Evolutionary conservation across 805 yeast species (phyloP).

Genomic region (Cyberlindnera sargentensis): DNA sequence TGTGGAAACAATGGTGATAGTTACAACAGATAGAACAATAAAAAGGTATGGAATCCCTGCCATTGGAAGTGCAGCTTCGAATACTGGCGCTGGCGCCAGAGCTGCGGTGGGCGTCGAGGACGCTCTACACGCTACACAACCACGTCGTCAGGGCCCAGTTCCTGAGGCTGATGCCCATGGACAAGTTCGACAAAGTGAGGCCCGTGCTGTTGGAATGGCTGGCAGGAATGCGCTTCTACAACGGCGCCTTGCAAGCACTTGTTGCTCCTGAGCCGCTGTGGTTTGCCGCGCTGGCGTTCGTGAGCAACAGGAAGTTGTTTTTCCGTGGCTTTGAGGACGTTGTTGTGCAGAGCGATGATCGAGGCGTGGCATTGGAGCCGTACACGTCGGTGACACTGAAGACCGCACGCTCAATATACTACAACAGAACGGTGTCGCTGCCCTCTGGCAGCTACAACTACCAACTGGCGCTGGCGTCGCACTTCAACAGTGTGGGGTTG

Average conservation of each 20-base stretch:
- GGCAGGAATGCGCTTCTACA: constrained; percentile 24
- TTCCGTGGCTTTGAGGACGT: constrained; percentile 33
- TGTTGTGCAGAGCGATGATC: constrained; percentile 19
- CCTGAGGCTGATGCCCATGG: constrained; percentile 11
- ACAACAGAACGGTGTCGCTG: constrained; percentile 4
- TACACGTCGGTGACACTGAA: background rate
- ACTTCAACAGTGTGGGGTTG: constrained; percentile 30
- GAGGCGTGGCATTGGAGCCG: background rate
- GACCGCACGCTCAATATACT: constrained; percentile 6
- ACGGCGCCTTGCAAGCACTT: constrained; percentile 31
- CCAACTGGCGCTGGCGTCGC: constrained; percentile 12
- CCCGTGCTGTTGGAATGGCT: constrained; percentile 2
- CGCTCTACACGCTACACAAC: constrained; percentile 44
- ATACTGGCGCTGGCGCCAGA: constrained; percentile 29
- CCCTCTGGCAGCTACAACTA: constrained; percentile 18
- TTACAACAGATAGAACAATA: background rate
- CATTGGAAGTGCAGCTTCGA: constrained; percentile 36
- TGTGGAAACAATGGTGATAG: background rate
- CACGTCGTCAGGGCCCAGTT: constrained; percentile 37
- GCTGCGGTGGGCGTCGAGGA: constrained; percentile 31
- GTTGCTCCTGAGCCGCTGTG: constrained; percentile 28
- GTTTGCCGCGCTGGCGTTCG: constrained; percentile 43
- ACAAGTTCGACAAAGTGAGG: background rate
- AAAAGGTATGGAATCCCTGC: constrained; percentile 23
- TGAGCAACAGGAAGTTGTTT: constrained; percentile 45